Evolutionary conservation across 2,329 filamentous ascomycete genomes (phyloP).

Genomic region (Arthrobotrys entomopaga): DNA sequence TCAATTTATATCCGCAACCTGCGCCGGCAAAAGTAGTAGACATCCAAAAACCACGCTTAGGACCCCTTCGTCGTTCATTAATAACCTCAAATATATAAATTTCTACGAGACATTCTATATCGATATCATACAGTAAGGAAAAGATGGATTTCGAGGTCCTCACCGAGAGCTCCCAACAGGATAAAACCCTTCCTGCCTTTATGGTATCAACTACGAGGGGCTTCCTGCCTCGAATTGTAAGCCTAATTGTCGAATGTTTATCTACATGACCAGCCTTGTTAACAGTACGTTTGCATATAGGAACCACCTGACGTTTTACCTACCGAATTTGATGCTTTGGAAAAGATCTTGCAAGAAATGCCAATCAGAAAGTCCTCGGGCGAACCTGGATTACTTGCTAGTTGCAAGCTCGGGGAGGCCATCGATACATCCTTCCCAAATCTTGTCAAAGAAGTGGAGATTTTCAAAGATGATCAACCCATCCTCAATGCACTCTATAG

Average conservation of each 20-base stretch:
- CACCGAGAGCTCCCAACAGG: conserved; percentile 71
- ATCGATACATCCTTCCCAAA: conserved; percentile 80
- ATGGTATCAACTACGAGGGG: conserved; percentile 80
- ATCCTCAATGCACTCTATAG: conserved; percentile 87
- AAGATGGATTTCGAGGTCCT: conserved; percentile 69
- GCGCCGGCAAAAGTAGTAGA: no score
- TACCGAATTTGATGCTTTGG: conserved; percentile 75
- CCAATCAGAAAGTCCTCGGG: conserved; percentile 80
- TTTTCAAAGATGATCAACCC: conserved; percentile 77
- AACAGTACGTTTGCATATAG: conserved; percentile 22
- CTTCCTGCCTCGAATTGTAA: conserved; percentile 73
- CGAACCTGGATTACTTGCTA: conserved; percentile 79
- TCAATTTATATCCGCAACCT: no score
- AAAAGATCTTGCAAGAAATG: conserved; percentile 78
- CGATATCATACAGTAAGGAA: neutral
- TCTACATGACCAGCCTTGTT: neutral
- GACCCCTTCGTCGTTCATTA: no score
- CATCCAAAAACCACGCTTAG: no score
- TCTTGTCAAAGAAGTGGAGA: conserved; percentile 77
- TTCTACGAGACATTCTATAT: no score
- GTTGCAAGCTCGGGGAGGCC: conserved; percentile 77
- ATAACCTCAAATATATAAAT: no score
- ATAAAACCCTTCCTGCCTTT: conserved; percentile 75
- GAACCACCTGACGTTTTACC: conserved; percentile 74
- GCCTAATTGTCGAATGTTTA: conserved; percentile 1